A percentile compares a stretch with the other conserved stretches of the same genome.
These are phyloP conservation scores for Epicoccum sorghinum DNA, from an alignment of 2,329 filamentous ascomycete species.

Conservation along the genomic window DNA sequence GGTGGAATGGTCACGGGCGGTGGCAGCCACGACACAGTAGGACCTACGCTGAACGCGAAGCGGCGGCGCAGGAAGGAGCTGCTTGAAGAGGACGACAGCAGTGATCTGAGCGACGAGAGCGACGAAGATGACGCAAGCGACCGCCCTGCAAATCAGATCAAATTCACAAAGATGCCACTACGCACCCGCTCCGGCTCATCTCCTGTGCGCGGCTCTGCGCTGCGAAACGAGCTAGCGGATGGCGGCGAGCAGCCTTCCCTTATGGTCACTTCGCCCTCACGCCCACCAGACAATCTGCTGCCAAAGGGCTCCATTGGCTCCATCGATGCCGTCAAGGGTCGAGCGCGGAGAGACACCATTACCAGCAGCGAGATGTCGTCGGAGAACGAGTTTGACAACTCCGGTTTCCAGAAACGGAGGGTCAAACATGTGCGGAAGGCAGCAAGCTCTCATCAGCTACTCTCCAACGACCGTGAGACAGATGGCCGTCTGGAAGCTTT, in stretches of 20 bases:
- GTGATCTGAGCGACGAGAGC: slow-evolving; percentile 82
- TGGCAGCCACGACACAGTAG: slow-evolving; percentile 69
- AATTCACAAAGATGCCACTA: slow-evolving; percentile 94
- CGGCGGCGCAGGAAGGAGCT: slow-evolving; percentile 74
- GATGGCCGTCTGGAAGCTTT: slow-evolving; percentile 45
- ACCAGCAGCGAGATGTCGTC: slow-evolving; percentile 85
- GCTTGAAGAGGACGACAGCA: slow-evolving; percentile 84
- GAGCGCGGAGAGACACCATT: slow-evolving; percentile 74
- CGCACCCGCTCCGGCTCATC: slow-evolving; percentile 86
- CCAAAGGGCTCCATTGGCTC: slow-evolving; percentile 74
- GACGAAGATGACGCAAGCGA: slow-evolving; percentile 71
- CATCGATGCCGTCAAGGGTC: slow-evolving; percentile 71
- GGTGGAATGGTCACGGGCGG: slow-evolving; percentile 73
- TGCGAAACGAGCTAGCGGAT: slow-evolving; percentile 62
- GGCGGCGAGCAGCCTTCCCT: slow-evolving; percentile 59
- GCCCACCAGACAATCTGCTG: slow-evolving; percentile 53
- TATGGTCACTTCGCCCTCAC: slow-evolving; percentile 62
- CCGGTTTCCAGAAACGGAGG: slow-evolving; percentile 67
- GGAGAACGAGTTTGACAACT: slow-evolving; percentile 77
- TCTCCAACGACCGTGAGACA: slow-evolving; percentile 53
- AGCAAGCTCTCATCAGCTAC: slow-evolving; percentile 58
- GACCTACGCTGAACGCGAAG: slow-evolving; percentile 66
- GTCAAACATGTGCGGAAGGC: slow-evolving; percentile 64
- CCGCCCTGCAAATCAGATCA: slow-evolving; percentile 83
- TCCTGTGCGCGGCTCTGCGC: slow-evolving; percentile 61